Evolutionary conservation across 208 protist species (phyloP).

Genomic region (Leishmania braziliensis): DNA sequence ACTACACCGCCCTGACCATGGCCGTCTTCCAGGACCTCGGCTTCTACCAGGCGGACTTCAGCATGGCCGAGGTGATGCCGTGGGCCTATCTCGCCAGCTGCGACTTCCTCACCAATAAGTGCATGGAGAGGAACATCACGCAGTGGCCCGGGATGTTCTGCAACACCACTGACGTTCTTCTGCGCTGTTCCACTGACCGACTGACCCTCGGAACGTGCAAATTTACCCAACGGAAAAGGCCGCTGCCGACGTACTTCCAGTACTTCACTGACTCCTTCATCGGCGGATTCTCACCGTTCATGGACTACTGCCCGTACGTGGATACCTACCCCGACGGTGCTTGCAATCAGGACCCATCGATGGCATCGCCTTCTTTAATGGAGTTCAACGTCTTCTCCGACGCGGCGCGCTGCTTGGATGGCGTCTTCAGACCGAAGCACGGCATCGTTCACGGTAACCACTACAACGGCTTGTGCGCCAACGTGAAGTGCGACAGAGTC

Average conservation of each 20-base stretch:
- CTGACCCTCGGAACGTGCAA: constrained; percentile 33
- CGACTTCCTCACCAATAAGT: constrained; percentile 46
- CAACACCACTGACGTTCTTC: neutral
- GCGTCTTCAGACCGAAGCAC: neutral
- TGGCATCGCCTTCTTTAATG: neutral
- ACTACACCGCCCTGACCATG: constrained; percentile 81
- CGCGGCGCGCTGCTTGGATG: constrained; percentile 18
- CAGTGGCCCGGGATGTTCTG: constrained; percentile 63
- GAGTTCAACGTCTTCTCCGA: constrained; percentile 16
- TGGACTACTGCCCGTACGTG: constrained; percentile 57
- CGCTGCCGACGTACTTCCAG: constrained; percentile 41
- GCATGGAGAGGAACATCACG: constrained; percentile 36
- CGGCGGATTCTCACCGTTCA: constrained; percentile 19
- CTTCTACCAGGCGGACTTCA: constrained; percentile 81
- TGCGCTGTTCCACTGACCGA: constrained; percentile 49
- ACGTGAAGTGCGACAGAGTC: constrained; percentile 1
- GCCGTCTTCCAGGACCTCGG: constrained; percentile 78
- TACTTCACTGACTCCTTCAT: constrained; percentile 38
- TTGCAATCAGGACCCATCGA: constrained; percentile 13
- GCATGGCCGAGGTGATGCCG: constrained; percentile 59
- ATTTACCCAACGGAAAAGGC: too few species aligned
- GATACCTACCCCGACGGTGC: constrained; percentile 7
- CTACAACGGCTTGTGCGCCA: neutral
- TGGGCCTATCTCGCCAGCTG: constrained; percentile 79
- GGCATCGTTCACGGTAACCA: too few species aligned